Conservation (phyloP, 345 rosid species). For the Kandelia obovata region DNA sequence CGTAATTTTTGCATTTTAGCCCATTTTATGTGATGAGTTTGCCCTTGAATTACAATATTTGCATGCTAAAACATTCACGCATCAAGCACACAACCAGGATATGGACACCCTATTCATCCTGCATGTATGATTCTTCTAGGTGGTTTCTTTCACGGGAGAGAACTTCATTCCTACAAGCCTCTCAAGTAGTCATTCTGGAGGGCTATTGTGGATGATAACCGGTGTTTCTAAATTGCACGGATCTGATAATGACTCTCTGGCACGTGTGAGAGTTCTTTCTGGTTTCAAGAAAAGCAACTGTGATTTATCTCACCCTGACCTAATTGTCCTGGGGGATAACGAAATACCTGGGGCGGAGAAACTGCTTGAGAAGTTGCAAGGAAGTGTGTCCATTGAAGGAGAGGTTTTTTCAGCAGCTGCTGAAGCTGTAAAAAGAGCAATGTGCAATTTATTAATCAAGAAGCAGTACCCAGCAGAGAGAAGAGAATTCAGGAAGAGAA, state of each 20-base stretch:
- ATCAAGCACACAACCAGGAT: too few relatives aligned
- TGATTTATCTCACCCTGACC: slow-evolving; percentile 24
- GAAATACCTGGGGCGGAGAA: slow-evolving; percentile 44
- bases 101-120: neutral
- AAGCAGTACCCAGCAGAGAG: slow-evolving; percentile 73
- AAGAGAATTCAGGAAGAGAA: slow-evolving; percentile 80
- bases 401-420: slow-evolving; percentile 62
- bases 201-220: slow-evolving; percentile 63
- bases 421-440: slow-evolving; percentile 70
- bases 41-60: too few relatives aligned
- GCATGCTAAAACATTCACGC: too few relatives aligned
- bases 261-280: slow-evolving; percentile 48
- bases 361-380: slow-evolving; percentile 21
- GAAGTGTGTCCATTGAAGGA: slow-evolving; percentile 47
- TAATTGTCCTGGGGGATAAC: slow-evolving; percentile 35
- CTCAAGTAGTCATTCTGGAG: slow-evolving; percentile 38
- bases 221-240: slow-evolving; percentile 66
- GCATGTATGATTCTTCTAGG: slow-evolving; percentile 37
- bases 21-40: neutral
- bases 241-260: slow-evolving; percentile 42
- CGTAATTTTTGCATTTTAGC: neutral
- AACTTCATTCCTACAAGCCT: slow-evolving; percentile 74
- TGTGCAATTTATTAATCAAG: slow-evolving; percentile 74
- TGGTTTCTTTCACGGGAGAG: slow-evolving; percentile 47
- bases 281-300: slow-evolving; percentile 27